A percentile compares a stretch with the other conserved stretches of the same genome.
Conservation (phyloP, 768 basidiomycete genomes). For the Rhizopogon vulgaris region DNA sequence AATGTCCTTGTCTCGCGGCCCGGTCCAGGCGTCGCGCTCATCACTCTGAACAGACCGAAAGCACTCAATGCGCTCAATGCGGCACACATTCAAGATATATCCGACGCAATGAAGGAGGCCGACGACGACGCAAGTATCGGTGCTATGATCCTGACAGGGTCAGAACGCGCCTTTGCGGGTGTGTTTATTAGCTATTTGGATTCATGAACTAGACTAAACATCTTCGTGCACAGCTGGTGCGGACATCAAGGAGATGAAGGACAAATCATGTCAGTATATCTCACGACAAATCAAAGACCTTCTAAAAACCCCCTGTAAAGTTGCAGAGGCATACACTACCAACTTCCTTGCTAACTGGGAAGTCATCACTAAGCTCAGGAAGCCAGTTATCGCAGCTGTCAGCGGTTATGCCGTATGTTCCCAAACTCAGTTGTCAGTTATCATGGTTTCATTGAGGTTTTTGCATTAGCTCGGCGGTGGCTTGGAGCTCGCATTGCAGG, state of each 20-base stretch:
- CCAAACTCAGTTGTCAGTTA: not conserved
- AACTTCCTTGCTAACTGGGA: constrained; percentile 88
- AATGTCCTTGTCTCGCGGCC: constrained; percentile 67
- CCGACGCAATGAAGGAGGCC: constrained; percentile 63
- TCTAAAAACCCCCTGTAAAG: constrained; percentile 30
- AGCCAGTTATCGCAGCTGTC: constrained; percentile 95
- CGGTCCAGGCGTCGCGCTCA: constrained; percentile 63
- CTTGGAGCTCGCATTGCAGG: constrained; percentile 94
- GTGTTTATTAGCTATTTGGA: constrained; percentile 16
- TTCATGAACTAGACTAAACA: not conserved
- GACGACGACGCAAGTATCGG: constrained; percentile 69
- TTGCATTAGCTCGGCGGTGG: constrained; percentile 82
- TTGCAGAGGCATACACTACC: constrained; percentile 79
- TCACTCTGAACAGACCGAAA: constrained; percentile 87
- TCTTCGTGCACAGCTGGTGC: constrained; percentile 64
- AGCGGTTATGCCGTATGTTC: constrained; percentile 83
- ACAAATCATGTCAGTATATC: constrained; percentile 69
- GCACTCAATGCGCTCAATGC: constrained; percentile 83
- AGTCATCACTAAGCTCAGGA: constrained; percentile 63
- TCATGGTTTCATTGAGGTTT: not conserved
- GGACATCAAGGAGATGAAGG: constrained; percentile 99
- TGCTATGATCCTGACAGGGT: constrained; percentile 89
- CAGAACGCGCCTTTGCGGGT: constrained; percentile 92
- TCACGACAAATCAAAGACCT: not conserved
- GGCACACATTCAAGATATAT: constrained; percentile 77